Evolutionary conservation across 2,329 filamentous ascomycete genomes (phyloP).

Genomic region (Pseudofabraea citricarpa): DNA sequence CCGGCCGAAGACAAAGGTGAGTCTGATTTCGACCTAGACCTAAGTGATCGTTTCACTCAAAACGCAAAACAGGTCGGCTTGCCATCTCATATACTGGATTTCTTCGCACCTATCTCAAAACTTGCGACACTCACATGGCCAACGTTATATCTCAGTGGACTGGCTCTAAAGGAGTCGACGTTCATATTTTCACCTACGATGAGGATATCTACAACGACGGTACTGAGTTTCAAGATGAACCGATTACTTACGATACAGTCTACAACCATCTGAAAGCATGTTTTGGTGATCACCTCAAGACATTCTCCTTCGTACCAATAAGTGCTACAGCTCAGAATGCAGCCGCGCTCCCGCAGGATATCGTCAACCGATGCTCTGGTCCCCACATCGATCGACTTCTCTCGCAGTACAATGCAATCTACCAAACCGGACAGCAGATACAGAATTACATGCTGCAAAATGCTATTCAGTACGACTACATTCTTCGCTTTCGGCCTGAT

Average conservation of each 20-base stretch:
- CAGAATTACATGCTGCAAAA: constrained; percentile 1
- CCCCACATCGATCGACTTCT: neutral
- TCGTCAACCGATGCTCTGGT: neutral
- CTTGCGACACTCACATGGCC: neutral
- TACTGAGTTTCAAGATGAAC: neutral
- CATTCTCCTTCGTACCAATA: neutral
- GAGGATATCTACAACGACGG: neutral
- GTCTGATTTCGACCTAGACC: neutral
- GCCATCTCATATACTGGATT: constrained; percentile 2
- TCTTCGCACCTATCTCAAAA: constrained; percentile 1
- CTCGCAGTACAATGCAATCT: neutral
- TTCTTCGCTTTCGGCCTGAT: constrained; percentile 1
- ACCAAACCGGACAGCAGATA: neutral
- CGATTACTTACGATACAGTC: neutral
- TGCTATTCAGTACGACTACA: neutral
- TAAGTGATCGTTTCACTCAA: neutral
- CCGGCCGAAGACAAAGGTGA: constrained; percentile 1
- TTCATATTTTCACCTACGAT: constrained; percentile 2
- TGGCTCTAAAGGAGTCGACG: neutral
- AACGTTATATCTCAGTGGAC: neutral
- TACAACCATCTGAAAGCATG: neutral
- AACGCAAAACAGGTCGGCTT: neutral
- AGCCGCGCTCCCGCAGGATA: neutral
- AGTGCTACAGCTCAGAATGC: neutral
- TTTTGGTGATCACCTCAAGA: constrained; percentile 1